phyloP scores from a whole-genome alignment of 352 stramenopile species.

The Blastocystis sp. region DNA sequence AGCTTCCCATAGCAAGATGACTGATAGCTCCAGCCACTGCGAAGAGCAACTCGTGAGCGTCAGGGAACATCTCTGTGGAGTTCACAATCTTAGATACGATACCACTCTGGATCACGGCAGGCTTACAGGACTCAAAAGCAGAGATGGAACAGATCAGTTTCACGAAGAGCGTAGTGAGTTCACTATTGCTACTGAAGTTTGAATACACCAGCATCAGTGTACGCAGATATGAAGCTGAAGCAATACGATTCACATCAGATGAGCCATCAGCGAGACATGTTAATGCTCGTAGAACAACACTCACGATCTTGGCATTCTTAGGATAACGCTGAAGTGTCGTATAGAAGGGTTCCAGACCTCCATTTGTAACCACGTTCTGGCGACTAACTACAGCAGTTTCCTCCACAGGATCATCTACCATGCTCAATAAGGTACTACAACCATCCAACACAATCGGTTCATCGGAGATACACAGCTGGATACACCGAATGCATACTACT shows the following conservation, averaged over 20 bases:
- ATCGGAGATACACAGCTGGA: slow-evolving; percentile 64
- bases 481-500: slow-evolving; percentile 55
- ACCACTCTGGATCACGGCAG: slow-evolving; percentile 53
- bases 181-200: slow-evolving; percentile 54
- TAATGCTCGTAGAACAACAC: slow-evolving; percentile 45
- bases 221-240: slow-evolving; percentile 30
- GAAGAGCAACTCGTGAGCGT: slow-evolving; percentile 56
- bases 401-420: slow-evolving; percentile 8
- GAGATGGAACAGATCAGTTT: slow-evolving; percentile 61
- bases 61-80: slow-evolving; percentile 59
- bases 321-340: slow-evolving; percentile 56
- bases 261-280: slow-evolving; percentile 43
- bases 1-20: slow-evolving; percentile 12
- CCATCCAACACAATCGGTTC: slow-evolving; percentile 61
- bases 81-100: slow-evolving; percentile 38
- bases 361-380: slow-evolving; percentile 20
- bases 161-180: slow-evolving; percentile 59
- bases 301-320: slow-evolving; percentile 54
- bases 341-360: slow-evolving; percentile 58
- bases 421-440: slow-evolving; percentile 24
- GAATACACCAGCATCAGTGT: slow-evolving; percentile 65
- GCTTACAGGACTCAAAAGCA: slow-evolving; percentile 41
- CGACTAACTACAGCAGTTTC: slow-evolving; percentile 49
- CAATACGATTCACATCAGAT: slow-evolving; percentile 59
- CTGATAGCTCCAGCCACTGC: slow-evolving; percentile 39